phyloP scores from a whole-genome alignment of 23 red algal genomes.

The Agarophyton chilense region DNA sequence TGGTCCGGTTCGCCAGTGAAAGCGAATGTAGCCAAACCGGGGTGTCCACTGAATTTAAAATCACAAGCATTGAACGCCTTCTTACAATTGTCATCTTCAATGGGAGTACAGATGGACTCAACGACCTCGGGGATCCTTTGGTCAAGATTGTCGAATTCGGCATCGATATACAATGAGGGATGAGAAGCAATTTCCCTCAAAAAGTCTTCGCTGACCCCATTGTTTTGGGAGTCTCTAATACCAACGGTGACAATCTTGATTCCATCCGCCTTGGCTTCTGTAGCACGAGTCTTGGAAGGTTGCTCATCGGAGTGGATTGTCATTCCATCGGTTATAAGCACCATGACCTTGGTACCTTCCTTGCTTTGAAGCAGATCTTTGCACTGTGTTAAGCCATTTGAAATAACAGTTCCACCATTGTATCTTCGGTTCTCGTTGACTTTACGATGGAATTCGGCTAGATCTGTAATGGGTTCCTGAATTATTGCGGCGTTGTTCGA shows the following conservation, averaged over 20 bases:
- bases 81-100: not conserved
- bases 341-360: not conserved
- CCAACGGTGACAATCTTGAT: not conserved
- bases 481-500: not conserved
- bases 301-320: too few species aligned
- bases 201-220: too few species aligned
- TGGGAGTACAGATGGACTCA: not conserved
- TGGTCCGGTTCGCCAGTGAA: not conserved
- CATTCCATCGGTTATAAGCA: not conserved
- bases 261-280: not conserved
- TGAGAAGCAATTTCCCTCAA: too few species aligned
- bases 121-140: not conserved
- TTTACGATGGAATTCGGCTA: not conserved
- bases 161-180: too few species aligned
- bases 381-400: not conserved
- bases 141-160: too few species aligned
- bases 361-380: not conserved
- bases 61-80: constrained; percentile 6
- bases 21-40: not conserved
- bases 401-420: not conserved
- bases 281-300: too few species aligned
- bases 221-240: too few species aligned
- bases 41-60: not conserved
- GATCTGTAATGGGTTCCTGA: not conserved
- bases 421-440: not conserved